phyloP scores from a whole-genome alignment of 163 green algal species.

The Chlamydomonas reinhardtii region DNA sequence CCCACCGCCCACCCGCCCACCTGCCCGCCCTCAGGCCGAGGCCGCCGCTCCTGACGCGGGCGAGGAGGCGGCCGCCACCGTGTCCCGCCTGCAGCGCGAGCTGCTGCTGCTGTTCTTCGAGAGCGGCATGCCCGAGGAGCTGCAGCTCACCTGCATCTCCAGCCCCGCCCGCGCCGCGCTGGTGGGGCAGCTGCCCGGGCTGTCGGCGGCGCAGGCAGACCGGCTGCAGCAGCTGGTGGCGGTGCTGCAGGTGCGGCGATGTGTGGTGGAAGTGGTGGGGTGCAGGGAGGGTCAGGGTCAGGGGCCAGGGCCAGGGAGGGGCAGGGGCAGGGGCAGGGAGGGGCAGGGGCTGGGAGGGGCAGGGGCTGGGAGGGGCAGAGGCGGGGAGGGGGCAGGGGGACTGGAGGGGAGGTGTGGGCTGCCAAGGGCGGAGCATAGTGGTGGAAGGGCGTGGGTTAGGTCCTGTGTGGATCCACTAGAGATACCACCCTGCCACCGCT shows the following conservation, averaged over 20 bases:
- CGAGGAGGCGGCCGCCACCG: slow-evolving; percentile 12
- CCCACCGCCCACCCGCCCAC: not conserved
- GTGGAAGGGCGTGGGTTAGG: too few species aligned
- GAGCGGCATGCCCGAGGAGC: slow-evolving; percentile 46
- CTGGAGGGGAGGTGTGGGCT: too few species aligned
- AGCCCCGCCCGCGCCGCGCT: slow-evolving; percentile 26
- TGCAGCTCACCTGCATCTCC: slow-evolving; percentile 46
- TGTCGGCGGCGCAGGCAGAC: not conserved
- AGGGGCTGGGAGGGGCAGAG: too few species aligned
- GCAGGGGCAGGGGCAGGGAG: too few species aligned
- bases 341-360: too few species aligned
- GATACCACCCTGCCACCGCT: too few species aligned
- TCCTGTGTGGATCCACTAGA: too few species aligned
- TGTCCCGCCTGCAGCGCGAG: slow-evolving; percentile 40
- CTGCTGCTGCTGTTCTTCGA: slow-evolving; percentile 45
- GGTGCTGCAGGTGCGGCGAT: slow-evolving; percentile 17
- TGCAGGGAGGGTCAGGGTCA: too few species aligned
- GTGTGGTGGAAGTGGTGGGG: too few species aligned
- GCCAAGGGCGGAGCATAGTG: too few species aligned
- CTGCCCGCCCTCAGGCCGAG: not conserved
- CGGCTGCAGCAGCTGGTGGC: slow-evolving; percentile 28
- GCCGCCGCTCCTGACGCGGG: slow-evolving; percentile 15
- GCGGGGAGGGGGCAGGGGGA: too few species aligned
- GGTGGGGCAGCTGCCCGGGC: slow-evolving; percentile 26
- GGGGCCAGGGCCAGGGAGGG: too few species aligned